Conservation (phyloP, 2,329 filamentous ascomycete genomes). For the Fusarium buxicola region DNA sequence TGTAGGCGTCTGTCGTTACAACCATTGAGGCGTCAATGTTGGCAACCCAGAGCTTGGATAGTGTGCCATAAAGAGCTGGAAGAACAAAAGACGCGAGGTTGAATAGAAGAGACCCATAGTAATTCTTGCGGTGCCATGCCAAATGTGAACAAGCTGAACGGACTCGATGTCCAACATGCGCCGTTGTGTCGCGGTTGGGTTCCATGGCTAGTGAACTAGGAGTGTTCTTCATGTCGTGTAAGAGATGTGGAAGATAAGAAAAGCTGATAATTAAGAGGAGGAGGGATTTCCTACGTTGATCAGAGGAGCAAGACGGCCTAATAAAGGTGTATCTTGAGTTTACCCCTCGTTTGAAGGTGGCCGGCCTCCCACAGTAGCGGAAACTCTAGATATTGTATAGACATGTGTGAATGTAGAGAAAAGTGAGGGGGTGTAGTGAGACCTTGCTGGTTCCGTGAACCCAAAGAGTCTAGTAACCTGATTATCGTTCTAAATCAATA, state of each 20-base stretch:
- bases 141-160: conserved; percentile 4
- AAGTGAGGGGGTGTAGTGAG: no score
- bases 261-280: not conserved
- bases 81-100: conserved; percentile 72
- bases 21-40: conserved; percentile 68
- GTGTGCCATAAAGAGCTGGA: conserved; percentile 74
- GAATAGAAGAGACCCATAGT: conserved; percentile 69
- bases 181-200: not conserved
- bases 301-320: not conserved
- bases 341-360: conserved; percentile 9
- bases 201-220: conserved; percentile 6
- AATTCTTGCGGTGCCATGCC: conserved; percentile 49
- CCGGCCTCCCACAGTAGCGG: conserved; percentile 20
- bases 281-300: not conserved
- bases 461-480: no score
- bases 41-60: conserved; percentile 78
- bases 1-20: conserved; percentile 63
- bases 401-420: no score
- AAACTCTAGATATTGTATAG: not conserved
- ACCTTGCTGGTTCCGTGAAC: no score
- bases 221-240: no score
- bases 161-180: not conserved
- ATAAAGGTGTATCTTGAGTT: not conserved
- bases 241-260: not conserved
- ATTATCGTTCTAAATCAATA: no score